Base-by-base conservation (phyloP, 805 yeast genomes). In the Priceomyces medius region DNA sequence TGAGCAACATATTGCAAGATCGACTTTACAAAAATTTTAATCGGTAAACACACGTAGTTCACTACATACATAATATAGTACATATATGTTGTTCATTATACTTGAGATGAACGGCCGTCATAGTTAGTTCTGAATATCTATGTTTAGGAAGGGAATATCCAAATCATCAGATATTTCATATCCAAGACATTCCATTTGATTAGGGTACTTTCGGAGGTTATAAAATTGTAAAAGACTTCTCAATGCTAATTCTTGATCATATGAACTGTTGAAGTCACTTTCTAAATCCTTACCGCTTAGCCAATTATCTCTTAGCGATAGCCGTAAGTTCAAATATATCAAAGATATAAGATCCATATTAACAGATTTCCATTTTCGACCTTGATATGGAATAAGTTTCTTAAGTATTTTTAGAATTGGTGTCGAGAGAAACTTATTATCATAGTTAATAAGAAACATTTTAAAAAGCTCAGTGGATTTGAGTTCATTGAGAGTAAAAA, bases 311-410 rank as follows among this genome's bases (percentile, higher is more conserved):
- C 81, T 75, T 36, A 91, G 61, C 13, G 81, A 79, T 28, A 89
- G 68, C 50, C 80, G 78, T 52, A 87, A 78, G 55, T 88, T 81
- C 20, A 93, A 59, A 54, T 85, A 91, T 2, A 91, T 89, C 45
- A 87, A 82, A 0, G 97, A 88, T 3, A 91, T 86, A 35, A 93
- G 70, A 49, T 90, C 97, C 97, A 93, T 91, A 58, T 91, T 93
- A 47, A 81, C 79, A 10, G 89, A 78, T 51, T 89, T 82, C 99
- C 99, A 91, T 61, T 90, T 89, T 45, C 93, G 81, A 14, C 97
- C 97, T 54, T 88, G 90, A 63, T 84, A 88, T 0, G 97, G 96
- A 1, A 89, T 81, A 38, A 89, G 74, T 47, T 85, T 81, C 58
- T 87, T 89, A 45, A 90, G 68, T 1, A 86, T 75, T 54, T 81